Conservation (phyloP, 805 yeast genomes). For the Candida sithepensis region DNA sequence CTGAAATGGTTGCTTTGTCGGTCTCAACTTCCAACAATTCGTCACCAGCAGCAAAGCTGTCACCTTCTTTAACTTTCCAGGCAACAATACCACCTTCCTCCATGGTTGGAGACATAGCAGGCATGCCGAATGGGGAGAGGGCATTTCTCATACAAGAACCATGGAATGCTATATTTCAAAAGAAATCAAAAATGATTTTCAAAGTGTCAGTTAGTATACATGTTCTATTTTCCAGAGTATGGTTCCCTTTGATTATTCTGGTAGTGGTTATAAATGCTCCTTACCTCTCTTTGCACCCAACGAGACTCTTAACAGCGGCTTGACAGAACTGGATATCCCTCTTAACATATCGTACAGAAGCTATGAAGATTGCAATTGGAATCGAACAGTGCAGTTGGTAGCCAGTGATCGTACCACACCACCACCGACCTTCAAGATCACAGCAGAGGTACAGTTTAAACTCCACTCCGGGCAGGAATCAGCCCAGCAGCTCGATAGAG, state of each 20-base stretch:
- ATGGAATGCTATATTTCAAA: conserved; percentile 32
- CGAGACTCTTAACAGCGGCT: conserved; percentile 5
- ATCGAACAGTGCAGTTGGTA: not conserved
- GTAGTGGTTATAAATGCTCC: not conserved
- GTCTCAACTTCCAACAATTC: conserved; percentile 79
- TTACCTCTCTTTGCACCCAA: conserved; percentile 1
- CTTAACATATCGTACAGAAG: conserved; percentile 14
- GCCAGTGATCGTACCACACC: too few species aligned
- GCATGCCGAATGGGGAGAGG: conserved; percentile 72
- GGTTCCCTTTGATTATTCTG: not conserved
- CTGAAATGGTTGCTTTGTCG: conserved; percentile 79
- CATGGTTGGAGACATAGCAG: conserved; percentile 99
- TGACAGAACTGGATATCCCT: conserved; percentile 9
- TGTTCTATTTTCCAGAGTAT: too few species aligned
- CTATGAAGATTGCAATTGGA: too few species aligned
- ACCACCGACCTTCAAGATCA: too few species aligned
- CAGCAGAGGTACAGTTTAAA: too few species aligned
- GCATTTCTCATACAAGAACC: conserved; percentile 25
- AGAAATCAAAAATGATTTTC: too few species aligned
- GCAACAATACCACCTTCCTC: conserved; percentile 87
- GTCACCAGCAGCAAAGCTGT: conserved; percentile 76
- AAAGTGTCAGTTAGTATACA: too few species aligned
- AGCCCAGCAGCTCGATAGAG: not conserved
- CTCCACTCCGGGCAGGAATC: too few species aligned
- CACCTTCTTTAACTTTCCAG: conserved; percentile 85